phyloP scores from a whole-genome alignment of 352 stramenopile genomes.

The Globisporangium orthogonon region DNA sequence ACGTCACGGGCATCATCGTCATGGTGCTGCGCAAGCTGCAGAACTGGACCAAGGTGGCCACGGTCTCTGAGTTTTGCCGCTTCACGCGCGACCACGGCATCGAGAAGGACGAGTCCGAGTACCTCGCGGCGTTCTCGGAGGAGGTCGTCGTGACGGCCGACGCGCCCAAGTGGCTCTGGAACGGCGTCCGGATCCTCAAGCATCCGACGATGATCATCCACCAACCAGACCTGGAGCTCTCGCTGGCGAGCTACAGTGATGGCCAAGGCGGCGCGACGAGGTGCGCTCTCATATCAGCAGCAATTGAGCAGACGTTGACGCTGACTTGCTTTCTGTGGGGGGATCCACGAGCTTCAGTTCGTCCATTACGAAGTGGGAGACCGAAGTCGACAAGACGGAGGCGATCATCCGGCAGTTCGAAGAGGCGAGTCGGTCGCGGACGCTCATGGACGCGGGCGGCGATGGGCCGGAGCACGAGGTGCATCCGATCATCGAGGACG shows the following conservation, averaged over 20 bases:
- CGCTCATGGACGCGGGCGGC: slow-evolving; percentile 31
- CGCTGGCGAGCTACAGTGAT: slow-evolving; percentile 26
- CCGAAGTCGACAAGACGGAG: slow-evolving; percentile 75
- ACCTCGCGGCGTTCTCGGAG: slow-evolving; percentile 71
- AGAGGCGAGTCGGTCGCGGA: slow-evolving; percentile 61
- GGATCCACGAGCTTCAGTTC: slow-evolving; percentile 10
- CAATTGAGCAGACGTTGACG: neutral
- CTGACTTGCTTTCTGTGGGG: neutral
- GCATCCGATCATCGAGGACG: slow-evolving; percentile 52
- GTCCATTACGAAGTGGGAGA: slow-evolving; percentile 62
- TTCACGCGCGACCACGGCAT: slow-evolving; percentile 84
- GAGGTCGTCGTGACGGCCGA: slow-evolving; percentile 75
- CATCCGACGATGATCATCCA: slow-evolving; percentile 86
- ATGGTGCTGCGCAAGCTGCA: slow-evolving; percentile 86
- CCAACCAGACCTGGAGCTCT: slow-evolving; percentile 58
- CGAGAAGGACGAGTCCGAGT: slow-evolving; percentile 86
- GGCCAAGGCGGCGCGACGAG: slow-evolving; percentile 19
- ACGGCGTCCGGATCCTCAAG: slow-evolving; percentile 73
- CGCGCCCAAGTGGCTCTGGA: slow-evolving; percentile 81
- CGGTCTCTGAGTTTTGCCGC: slow-evolving; percentile 75
- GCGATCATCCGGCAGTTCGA: slow-evolving; percentile 79
- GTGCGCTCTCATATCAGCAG: slow-evolving; percentile 1
- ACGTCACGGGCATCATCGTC: slow-evolving; percentile 83
- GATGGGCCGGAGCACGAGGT: slow-evolving; percentile 44
- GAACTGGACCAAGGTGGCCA: slow-evolving; percentile 86